These are phyloP conservation scores for Talaromyces atroroseus DNA, from an alignment of 2,329 filamentous ascomycete species.

Conservation along the genomic window DNA sequence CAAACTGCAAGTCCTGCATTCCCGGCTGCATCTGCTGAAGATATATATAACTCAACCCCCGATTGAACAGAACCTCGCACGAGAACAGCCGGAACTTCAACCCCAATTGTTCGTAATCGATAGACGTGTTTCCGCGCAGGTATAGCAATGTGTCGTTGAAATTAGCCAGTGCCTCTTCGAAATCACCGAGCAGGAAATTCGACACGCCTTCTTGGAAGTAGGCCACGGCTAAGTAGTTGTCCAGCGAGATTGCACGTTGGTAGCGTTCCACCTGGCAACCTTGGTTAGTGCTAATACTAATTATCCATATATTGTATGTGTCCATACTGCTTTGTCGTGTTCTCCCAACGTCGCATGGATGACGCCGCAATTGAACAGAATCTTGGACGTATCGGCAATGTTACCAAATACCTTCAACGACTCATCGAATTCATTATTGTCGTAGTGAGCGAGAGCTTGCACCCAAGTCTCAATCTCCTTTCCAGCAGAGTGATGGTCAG, in stretches of 20 bases:
- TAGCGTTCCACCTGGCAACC: slow-evolving; percentile 77
- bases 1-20: slow-evolving; percentile 83
- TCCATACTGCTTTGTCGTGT: slow-evolving; percentile 83
- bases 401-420: slow-evolving; percentile 75
- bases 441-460: slow-evolving; percentile 80
- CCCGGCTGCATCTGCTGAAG: slow-evolving; percentile 85
- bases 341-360: slow-evolving; percentile 95
- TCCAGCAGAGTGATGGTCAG: not conserved
- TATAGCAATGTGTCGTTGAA: slow-evolving; percentile 98
- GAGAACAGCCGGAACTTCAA: slow-evolving; percentile 95
- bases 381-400: slow-evolving; percentile 94
- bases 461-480: slow-evolving; percentile 99
- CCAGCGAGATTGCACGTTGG: slow-evolving; percentile 80
- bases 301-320: no score
- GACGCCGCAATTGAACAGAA: slow-evolving; percentile 96
- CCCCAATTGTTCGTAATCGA: slow-evolving; percentile 94
- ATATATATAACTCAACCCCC: slow-evolving; percentile 95
- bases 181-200: slow-evolving; percentile 94
- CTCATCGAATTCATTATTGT: slow-evolving; percentile 95
- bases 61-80: slow-evolving; percentile 95
- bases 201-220: slow-evolving; percentile 99
- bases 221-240: slow-evolving; percentile 93
- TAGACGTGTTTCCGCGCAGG: slow-evolving; percentile 90
- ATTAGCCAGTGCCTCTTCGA: slow-evolving; percentile 93
- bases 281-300: no score